Evolutionary conservation across 768 basidiomycete genomes (phyloP), one percentile per base, ranked within the genome.

Genomic region (Boletus barrowsii): DNA sequence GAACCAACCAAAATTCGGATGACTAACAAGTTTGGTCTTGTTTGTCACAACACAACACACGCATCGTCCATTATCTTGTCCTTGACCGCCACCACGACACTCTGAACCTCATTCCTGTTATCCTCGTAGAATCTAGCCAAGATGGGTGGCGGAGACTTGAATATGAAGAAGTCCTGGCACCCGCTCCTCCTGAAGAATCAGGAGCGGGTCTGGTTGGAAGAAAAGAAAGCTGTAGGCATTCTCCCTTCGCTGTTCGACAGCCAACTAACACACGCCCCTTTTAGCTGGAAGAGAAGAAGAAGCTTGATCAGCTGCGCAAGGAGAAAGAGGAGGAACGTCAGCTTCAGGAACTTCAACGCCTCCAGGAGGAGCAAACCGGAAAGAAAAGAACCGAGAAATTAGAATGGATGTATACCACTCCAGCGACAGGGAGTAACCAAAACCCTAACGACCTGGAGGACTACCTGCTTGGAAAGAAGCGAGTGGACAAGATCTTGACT

Each of bases 371-470:
- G 61, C 85, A 95, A 60, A 98, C 96, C 10, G 96, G 96, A 33
- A 93, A 88, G 78, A 97, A 95, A 73, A 77, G 91, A 59, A 84
- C 88, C 48, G 95, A 98, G 73, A 93, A 93, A 68, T 71, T 99
- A 46, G 97, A 99, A 69, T 99, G 97, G 97, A 96, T 99, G 93
- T 99, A 98, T 75, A 78, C 96, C n/a, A 97, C 96, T 2, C 97
- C 97, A 5, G 92, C 93, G 1, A 86, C 88, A 4, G 95, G 95
- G n/a, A 87, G 79, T 56, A 87, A 76, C 49, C 83, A 89, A 62
- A 94, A 93, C 66, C 70, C 88, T 32, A 96, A 93, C 62, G 96
- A 98, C 57, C 72, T 98, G 61, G 97, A 99, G 75, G 93, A 95
- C 62, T 99, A 99, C 70, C 75, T 99, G 2, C 79, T 99, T 30